Evolutionary conservation across 2,329 filamentous ascomycete genomes (phyloP).

Genomic region (Dactylellina haptotyla): DNA sequence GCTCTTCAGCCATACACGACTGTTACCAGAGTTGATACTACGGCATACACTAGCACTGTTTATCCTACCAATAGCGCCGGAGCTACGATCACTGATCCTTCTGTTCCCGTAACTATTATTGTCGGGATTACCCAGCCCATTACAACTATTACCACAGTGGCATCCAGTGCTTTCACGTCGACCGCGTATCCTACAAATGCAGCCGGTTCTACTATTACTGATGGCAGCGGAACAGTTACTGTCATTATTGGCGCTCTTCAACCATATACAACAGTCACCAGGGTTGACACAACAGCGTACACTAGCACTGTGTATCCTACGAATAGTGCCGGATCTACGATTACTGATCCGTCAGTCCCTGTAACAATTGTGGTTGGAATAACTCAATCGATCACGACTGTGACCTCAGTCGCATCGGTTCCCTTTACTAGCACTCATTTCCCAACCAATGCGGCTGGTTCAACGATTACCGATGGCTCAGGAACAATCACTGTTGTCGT

Average conservation of each 20-base stretch:
- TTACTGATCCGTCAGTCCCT: not conserved
- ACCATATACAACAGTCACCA: not conserved
- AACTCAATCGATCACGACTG: not conserved
- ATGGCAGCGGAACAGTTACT: not conserved
- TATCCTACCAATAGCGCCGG: not conserved
- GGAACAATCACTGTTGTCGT: not conserved
- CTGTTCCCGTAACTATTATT: not conserved
- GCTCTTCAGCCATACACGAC: not conserved
- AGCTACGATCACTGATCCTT: not conserved
- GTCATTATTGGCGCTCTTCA: not conserved
- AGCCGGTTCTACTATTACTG: slow-evolving; percentile 1
- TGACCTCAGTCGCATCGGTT: not conserved
- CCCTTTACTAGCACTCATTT: not conserved
- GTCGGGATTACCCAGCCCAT: not conserved
- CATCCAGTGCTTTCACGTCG: not conserved
- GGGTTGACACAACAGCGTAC: not conserved
- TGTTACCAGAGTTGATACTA: not conserved
- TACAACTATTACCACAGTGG: not conserved
- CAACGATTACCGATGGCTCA: not conserved
- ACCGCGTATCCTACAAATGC: slow-evolving; percentile 2
- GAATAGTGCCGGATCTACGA: not conserved
- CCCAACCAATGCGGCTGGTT: slow-evolving; percentile 2
- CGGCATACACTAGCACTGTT: not conserved
- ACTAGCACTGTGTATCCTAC: not conserved
- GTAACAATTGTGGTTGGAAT: not conserved